phyloP scores from a whole-genome alignment of 345 rosid genomes.

The Lepidium sativum region DNA sequence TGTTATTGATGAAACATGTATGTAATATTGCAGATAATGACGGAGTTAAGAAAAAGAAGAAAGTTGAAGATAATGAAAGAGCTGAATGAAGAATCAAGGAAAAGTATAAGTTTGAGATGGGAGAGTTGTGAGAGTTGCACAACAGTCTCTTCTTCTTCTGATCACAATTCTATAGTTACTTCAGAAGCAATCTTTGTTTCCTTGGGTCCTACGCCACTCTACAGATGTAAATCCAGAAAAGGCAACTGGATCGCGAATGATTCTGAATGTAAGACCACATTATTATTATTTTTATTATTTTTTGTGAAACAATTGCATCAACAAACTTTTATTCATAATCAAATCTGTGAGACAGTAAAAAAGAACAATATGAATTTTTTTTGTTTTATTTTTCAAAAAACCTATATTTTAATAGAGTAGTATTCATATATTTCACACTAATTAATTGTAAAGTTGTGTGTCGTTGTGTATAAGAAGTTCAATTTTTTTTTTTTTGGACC shows the following conservation, averaged over 20 bases:
- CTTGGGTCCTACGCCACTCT: constrained; percentile 34
- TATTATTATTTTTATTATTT: not conserved
- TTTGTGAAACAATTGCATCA: no score
- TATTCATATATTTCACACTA: not conserved
- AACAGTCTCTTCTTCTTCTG: constrained; percentile 38
- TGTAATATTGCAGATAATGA: not conserved
- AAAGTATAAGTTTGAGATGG: constrained; percentile 69
- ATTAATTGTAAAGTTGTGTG: no score
- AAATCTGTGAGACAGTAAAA: no score
- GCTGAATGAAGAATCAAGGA: constrained; percentile 43
- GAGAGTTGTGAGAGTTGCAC: constrained; percentile 59
- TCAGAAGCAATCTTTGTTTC: constrained; percentile 36
- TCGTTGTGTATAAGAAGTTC: no score
- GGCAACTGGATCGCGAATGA: constrained; percentile 94
- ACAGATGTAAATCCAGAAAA: constrained; percentile 32
- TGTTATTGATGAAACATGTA: not conserved
- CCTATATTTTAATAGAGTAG: not conserved
- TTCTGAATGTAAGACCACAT: constrained; percentile 58
- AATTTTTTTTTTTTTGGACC: not conserved
- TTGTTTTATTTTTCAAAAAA: not conserved
- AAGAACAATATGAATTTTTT: not conserved
- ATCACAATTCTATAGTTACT: constrained; percentile 46
- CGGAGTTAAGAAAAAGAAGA: constrained; percentile 20
- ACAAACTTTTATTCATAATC: no score
- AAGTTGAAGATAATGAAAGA: constrained; percentile 38